Conservation (phyloP, 257 asterid species). For the Nicotiana tomentosiformis region DNA sequence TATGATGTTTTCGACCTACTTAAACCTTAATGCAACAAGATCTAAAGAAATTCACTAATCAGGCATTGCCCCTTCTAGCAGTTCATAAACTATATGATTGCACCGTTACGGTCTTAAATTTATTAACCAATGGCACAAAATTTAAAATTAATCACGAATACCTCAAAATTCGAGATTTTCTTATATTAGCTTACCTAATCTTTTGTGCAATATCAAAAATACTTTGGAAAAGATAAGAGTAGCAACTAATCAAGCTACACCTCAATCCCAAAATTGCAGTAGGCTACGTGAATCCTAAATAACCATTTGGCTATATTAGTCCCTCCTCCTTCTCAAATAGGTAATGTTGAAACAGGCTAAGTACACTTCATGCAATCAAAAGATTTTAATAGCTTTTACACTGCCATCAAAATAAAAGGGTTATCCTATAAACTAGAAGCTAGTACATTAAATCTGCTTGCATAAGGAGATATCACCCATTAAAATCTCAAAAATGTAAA, state of each 20-base stretch:
- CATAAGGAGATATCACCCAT: background rate
- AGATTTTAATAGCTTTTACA: background rate
- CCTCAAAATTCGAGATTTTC: background rate
- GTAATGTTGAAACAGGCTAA: background rate
- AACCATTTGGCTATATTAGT: background rate
- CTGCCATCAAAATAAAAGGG: background rate
- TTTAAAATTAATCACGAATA: background rate
- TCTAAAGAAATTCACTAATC: background rate
- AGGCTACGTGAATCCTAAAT: background rate
- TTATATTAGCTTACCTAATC: background rate
- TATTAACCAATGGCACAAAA: background rate
- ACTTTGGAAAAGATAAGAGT: background rate
- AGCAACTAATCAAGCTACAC: background rate
- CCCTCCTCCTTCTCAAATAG: background rate
- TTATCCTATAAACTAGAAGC: background rate
- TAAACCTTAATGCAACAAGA: background rate
- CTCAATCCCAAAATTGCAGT: background rate
- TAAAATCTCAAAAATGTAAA: background rate
- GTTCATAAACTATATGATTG: background rate
- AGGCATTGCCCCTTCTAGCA: background rate
- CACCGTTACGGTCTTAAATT: background rate
- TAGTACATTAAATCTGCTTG: background rate
- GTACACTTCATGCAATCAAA: background rate
- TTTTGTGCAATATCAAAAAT: background rate
- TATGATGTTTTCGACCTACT: background rate